Conservation (phyloP, 2,329 filamentous ascomycete genomes). For the Penicillium sp. region DNA sequence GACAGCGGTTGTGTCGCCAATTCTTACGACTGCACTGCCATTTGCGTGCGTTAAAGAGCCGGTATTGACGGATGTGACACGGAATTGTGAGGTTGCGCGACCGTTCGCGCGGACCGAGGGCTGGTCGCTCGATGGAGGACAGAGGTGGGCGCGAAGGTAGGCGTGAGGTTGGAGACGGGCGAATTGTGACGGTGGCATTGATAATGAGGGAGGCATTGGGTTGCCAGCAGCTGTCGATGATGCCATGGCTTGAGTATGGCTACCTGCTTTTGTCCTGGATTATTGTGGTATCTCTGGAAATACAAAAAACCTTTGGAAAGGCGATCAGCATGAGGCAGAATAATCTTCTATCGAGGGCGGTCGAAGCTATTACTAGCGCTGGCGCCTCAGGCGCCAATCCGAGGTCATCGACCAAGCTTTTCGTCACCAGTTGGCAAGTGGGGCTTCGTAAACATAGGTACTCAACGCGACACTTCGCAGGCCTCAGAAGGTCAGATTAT, state of each 20-base stretch:
- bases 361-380: conserved; percentile 7
- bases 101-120: conserved; percentile 74
- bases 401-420: background rate
- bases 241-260: conserved; percentile 20
- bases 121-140: conserved; percentile 51
- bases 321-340: conserved; percentile 24
- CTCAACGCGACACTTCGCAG: background rate
- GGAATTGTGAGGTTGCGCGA: conserved; percentile 65
- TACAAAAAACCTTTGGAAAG: conserved; percentile 12
- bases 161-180: conserved; percentile 85
- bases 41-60: conserved; percentile 84
- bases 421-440: background rate
- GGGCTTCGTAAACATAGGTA: background rate
- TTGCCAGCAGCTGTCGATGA: conserved; percentile 22
- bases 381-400: conserved; percentile 9
- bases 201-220: conserved; percentile 45
- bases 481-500: background rate
- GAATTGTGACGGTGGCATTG: conserved; percentile 64
- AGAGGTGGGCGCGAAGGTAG: conserved; percentile 84
- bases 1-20: conserved; percentile 90
- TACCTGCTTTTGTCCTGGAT: background rate
- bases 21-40: conserved; percentile 81
- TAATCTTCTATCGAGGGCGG: conserved; percentile 26
- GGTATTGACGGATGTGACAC: conserved; percentile 71
- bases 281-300: conserved; percentile 3